Evolutionary conservation across 202 grass and related monocot species (phyloP).

Genomic region (Carex sylvatica): DNA sequence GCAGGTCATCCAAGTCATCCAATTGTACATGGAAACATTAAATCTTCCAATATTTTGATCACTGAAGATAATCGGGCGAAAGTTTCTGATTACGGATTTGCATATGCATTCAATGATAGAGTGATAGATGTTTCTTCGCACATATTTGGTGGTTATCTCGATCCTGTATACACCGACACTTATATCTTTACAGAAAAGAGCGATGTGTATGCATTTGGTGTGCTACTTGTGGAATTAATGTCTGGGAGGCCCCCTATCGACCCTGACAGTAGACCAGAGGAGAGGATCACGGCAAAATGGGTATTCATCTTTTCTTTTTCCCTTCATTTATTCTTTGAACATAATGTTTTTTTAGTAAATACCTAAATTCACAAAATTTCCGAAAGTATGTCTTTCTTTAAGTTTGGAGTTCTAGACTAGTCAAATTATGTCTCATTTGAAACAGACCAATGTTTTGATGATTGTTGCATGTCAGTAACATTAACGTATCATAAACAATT

Average conservation of each 20-base stretch:
- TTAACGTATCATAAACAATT: neutral
- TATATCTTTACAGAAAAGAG: conserved; percentile 6
- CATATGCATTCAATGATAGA: neutral
- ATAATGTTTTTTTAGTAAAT: neutral
- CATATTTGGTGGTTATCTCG: neutral
- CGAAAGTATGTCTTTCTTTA: neutral
- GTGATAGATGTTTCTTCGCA: neutral
- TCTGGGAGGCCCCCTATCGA: conserved; percentile 11
- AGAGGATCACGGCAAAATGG: conserved; percentile 6
- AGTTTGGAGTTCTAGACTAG: too few species aligned
- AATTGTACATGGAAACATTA: conserved; percentile 15
- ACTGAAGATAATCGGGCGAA: neutral
- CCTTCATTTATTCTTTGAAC: neutral
- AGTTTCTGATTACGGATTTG: conserved; percentile 13
- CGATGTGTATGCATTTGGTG: conserved; percentile 9
- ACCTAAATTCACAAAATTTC: neutral
- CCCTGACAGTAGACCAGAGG: neutral
- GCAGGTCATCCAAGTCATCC: neutral
- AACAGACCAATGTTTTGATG: neutral
- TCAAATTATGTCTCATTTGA: neutral
- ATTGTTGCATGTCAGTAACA: neutral
- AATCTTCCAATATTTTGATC: conserved; percentile 10
- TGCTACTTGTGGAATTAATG: conserved; percentile 1
- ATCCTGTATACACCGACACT: neutral
- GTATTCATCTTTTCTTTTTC: neutral